Evolutionary conservation across 2,329 filamentous ascomycete genomes (phyloP), one percentile per base, ranked within the genome.

Genomic region (Lachnellula cervina): DNA sequence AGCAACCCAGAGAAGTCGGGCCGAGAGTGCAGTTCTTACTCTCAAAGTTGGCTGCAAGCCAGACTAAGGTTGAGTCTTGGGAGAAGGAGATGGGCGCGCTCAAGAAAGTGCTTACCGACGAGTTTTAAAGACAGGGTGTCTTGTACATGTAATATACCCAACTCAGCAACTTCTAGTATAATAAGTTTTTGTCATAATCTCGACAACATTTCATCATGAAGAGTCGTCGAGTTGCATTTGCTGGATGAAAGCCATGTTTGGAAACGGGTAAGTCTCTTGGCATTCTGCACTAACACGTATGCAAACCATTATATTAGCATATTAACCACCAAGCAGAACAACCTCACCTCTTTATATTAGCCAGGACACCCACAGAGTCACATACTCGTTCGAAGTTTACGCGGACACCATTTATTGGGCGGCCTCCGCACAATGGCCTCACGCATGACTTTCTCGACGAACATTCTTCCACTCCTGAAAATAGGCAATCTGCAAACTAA

Each of bases 11-110:
- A 19, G 86, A 94, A 76, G 76, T 89, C 28, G 76, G 74, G 0
- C 79, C 81, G 0, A 76, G 93, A 35, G 78, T 90, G 2, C 75
- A 80, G 55, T 97, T 89, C 74, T 73, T 97, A 61, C 70, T 96
- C 47, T 71, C 69, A 0, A 96, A 96, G 75, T 72, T 96, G 58
- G 78, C 84, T 62, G 75, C 70, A n/a, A 85, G 87, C 58, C 92
- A 97, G 75, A 71, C 70, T 51, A 93, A 88, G 76, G 84, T 97
- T 57, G 79, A 84, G 64, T 77, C 73, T 52, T 89, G 86, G 69
- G 92, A 97, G 72, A 76, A 71, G 64, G 85, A 96, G 69, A 89
- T 87, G 71, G 81, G 72, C 1, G 73, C 60, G 42, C 72, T 95
- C 73, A 93, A 93, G 77, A 88, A 87, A 77, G 73, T 89, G 45